Conservation (phyloP, 495 filamentous ascomycete species). For the Alectoria sarmentosa region DNA sequence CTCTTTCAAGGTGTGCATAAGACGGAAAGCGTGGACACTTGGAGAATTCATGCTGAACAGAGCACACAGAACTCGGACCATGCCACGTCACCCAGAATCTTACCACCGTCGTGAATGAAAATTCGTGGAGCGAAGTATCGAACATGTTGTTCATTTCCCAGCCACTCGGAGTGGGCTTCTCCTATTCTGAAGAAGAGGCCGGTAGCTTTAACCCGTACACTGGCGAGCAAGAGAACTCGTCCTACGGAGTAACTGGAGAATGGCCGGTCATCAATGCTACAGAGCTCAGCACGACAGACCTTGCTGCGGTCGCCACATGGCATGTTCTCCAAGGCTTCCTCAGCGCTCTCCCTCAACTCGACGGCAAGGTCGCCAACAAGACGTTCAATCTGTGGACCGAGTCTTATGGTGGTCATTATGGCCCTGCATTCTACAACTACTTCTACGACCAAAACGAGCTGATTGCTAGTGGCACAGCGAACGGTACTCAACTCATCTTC, state of each 20-base stretch:
- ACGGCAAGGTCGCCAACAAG: conserved; percentile 34
- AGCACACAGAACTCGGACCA: conserved; percentile 46
- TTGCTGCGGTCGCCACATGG: conserved; percentile 40
- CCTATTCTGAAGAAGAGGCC: conserved; percentile 39
- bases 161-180: conserved; percentile 56
- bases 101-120: conserved; percentile 49
- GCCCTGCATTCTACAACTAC: conserved; percentile 48
- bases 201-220: conserved; percentile 42
- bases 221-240: conserved; percentile 38
- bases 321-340: conserved; percentile 42
- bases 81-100: conserved; percentile 48
- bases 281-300: conserved; percentile 38
- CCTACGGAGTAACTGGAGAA: conserved; percentile 39
- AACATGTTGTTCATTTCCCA: conserved; percentile 74
- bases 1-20: conserved; percentile 53
- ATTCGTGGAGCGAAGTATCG: conserved; percentile 64
- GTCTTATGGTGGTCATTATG: conserved; percentile 42
- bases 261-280: conserved; percentile 36
- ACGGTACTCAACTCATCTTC: conserved; percentile 47
- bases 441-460: conserved; percentile 56
- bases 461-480: conserved; percentile 41
- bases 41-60: conserved; percentile 30
- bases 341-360: conserved; percentile 31
- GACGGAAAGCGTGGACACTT: conserved; percentile 20
- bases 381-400: conserved; percentile 57